Conservation (phyloP, 768 basidiomycete species). For the Tylopilus vinaceipallidus region DNA sequence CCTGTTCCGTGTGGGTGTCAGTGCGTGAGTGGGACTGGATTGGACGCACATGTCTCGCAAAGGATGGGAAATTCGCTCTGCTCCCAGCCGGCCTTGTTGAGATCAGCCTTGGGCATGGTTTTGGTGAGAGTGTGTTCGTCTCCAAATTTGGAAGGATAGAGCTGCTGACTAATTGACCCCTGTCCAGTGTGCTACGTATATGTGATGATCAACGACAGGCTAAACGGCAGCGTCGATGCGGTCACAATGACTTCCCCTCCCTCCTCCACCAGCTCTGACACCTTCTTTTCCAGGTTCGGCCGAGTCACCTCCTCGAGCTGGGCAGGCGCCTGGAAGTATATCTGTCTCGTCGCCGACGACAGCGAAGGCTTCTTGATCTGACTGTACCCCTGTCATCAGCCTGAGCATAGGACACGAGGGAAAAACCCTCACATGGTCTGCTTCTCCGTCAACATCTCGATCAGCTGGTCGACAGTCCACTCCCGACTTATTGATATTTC, state of each 20-base stretch:
- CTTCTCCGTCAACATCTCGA: slow-evolving; percentile 82
- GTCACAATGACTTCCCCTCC: slow-evolving; percentile 87
- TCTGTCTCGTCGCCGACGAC: slow-evolving; percentile 67
- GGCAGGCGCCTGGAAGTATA: slow-evolving; percentile 93
- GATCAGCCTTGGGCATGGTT: slow-evolving; percentile 80
- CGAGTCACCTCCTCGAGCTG: slow-evolving; percentile 86
- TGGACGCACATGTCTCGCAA: slow-evolving; percentile 81
- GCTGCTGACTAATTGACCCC: slow-evolving; percentile 31
- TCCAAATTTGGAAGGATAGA: slow-evolving; percentile 6
- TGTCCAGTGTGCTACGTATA: slow-evolving; percentile 40
- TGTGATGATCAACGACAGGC: slow-evolving; percentile 61
- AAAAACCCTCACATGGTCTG: slow-evolving; percentile 77
- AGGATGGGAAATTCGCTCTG: slow-evolving; percentile 92
- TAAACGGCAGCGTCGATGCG: slow-evolving; percentile 87
- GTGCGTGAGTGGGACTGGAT: background rate
- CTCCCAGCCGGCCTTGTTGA: slow-evolving; percentile 95
- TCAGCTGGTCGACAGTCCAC: slow-evolving; percentile 80
- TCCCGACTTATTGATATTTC: slow-evolving; percentile 69
- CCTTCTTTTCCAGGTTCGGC: slow-evolving; percentile 85
- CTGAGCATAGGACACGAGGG: background rate
- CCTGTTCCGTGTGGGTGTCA: slow-evolving; percentile 42
- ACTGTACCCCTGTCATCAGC: slow-evolving; percentile 42
- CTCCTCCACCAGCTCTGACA: slow-evolving; percentile 74
- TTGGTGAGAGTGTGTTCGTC: background rate
- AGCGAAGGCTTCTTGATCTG: slow-evolving; percentile 97